These are phyloP conservation scores for Dactylella cylindrospora DNA, from an alignment of 2,329 filamentous ascomycete genomes.

Conservation along the genomic window DNA sequence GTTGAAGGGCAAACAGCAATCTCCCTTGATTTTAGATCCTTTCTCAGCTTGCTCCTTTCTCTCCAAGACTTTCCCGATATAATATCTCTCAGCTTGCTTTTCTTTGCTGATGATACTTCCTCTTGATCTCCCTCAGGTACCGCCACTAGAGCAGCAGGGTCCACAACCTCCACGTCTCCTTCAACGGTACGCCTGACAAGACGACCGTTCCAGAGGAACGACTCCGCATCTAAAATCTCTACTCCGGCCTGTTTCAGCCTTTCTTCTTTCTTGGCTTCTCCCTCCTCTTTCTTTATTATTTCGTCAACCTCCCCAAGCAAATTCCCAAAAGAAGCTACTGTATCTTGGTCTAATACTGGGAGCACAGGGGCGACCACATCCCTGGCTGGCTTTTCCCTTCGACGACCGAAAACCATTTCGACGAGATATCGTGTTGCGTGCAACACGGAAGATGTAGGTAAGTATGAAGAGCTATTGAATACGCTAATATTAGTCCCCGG, in stretches of 20 bases:
- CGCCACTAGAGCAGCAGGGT: background rate
- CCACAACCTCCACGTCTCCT: background rate
- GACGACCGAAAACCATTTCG: no score
- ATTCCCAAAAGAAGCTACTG: background rate
- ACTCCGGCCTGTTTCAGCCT: background rate
- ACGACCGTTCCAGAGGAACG: slow-evolving; percentile 9
- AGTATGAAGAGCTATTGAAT: no score
- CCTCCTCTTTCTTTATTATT: slow-evolving; percentile 1
- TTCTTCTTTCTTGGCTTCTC: slow-evolving; percentile 3
- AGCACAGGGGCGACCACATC: slow-evolving; percentile 2
- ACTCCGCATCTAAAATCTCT: slow-evolving; percentile 1
- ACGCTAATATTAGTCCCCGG: no score
- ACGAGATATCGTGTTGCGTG: no score
- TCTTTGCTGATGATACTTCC: background rate
- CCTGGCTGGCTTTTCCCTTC: no score
- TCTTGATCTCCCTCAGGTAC: background rate
- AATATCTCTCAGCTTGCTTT: background rate
- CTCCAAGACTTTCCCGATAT: background rate
- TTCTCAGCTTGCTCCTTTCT: slow-evolving; percentile 7
- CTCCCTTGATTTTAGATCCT: slow-evolving; percentile 4
- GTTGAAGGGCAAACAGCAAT: slow-evolving; percentile 16
- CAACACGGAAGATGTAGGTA: no score
- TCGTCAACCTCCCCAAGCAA: slow-evolving; percentile 13
- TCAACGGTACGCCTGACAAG: slow-evolving; percentile 18
- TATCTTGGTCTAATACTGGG: slow-evolving; percentile 1